These are phyloP conservation scores for Penicillium sp. DNA, from an alignment of 2,329 filamentous ascomycete genomes.

Conservation along the genomic window DNA sequence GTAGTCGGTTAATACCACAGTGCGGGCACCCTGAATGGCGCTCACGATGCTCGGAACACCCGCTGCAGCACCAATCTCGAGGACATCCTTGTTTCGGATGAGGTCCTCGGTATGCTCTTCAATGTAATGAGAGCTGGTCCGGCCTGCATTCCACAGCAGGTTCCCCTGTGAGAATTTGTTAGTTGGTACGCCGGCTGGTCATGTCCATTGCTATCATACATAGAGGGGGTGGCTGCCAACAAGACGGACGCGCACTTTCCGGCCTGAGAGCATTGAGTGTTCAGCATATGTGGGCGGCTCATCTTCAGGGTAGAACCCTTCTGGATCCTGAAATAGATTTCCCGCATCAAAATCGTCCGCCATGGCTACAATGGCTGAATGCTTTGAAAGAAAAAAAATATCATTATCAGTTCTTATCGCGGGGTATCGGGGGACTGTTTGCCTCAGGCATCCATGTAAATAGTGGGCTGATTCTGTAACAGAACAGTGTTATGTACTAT, in stretches of 20 bases:
- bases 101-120: conserved; percentile 63
- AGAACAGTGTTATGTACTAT: no score
- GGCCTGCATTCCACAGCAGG: conserved; percentile 85
- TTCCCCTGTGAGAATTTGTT: conserved; percentile 58
- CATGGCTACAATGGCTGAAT: conserved; percentile 20
- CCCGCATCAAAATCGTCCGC: conserved; percentile 39
- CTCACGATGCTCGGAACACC: conserved; percentile 80
- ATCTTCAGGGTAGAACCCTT: conserved; percentile 74
- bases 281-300: conserved; percentile 71
- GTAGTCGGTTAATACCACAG: conserved; percentile 79
- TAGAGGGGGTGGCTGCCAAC: conserved; percentile 87
- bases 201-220: conserved; percentile 47
- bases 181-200: neutral
- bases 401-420: conserved; percentile 17
- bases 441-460: conserved; percentile 5
- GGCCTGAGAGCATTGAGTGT: conserved; percentile 67
- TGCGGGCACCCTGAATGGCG: conserved; percentile 67
- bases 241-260: conserved; percentile 68
- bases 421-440: neutral
- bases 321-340: conserved; percentile 75
- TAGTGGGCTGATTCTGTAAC: conserved; percentile 4
- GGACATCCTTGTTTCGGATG: conserved; percentile 66
- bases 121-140: conserved; percentile 74
- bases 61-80: conserved; percentile 86
- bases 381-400: conserved; percentile 9